Evolutionary conservation across 1,284 basidiomycete genomes (phyloP).

Genomic region (Wolfiporia cocos): DNA sequence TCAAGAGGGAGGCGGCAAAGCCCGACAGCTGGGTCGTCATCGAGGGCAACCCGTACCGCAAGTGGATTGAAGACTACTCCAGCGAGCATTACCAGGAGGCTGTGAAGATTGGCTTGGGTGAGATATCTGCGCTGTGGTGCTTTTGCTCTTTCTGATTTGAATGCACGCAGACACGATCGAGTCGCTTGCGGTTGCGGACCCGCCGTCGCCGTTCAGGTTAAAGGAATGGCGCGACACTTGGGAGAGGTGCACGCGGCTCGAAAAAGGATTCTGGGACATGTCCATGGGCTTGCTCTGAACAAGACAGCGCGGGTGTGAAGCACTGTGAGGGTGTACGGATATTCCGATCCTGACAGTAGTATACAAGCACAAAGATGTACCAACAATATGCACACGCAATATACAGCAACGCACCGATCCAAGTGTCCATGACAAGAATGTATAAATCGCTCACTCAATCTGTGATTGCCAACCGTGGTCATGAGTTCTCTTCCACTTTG

Average conservation of each 20-base stretch:
- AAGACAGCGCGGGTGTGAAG: no score
- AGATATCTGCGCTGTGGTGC: conserved; percentile 15
- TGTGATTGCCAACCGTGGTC: no score
- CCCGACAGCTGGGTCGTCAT: conserved; percentile 49
- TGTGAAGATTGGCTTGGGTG: conserved; percentile 68
- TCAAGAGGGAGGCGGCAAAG: conserved; percentile 47
- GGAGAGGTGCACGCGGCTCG: conserved; percentile 73
- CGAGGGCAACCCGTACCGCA: conserved; percentile 66
- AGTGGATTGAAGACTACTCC: conserved; percentile 84
- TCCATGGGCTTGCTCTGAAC: conserved; percentile 45
- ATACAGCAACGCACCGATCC: no score
- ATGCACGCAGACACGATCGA: conserved; percentile 54
- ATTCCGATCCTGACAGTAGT: no score
- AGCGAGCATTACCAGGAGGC: conserved; percentile 68
- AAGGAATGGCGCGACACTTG: conserved; percentile 71
- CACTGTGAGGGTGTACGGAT: no score
- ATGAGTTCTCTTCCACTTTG: no score
- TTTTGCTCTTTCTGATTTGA: not conserved
- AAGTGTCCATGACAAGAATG: no score
- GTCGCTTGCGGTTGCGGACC: conserved; percentile 49
- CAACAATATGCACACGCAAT: no score
- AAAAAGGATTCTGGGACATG: conserved; percentile 90
- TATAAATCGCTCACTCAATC: no score
- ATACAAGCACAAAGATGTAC: no score
- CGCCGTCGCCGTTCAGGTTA: conserved; percentile 58